A percentile compares a stretch with the other conserved stretches of the same genome.
Conservation (phyloP, 306 rosid genomes). For the Cyamopsis tetragonoloba region DNA sequence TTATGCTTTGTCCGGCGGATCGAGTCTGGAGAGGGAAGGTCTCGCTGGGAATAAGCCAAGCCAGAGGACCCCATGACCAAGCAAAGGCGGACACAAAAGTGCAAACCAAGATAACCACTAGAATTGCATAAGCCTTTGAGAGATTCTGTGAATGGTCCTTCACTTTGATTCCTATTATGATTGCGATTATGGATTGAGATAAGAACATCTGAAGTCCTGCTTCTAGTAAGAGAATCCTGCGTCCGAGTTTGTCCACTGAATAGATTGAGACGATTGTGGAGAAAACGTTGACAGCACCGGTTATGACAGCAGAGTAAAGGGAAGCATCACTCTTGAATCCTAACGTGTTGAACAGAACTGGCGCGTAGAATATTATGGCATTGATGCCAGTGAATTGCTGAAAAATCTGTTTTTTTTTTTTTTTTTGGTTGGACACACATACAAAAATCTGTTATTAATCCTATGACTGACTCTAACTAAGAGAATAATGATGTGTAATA, state of each 20-base stretch:
- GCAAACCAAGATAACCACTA: slow-evolving; percentile 70
- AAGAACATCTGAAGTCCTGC: slow-evolving; percentile 80
- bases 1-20: slow-evolving; percentile 77
- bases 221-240: slow-evolving; percentile 56
- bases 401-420: slow-evolving; percentile 45
- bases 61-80: slow-evolving; percentile 95
- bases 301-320: slow-evolving; percentile 71
- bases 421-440: too few species aligned
- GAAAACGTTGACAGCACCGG: slow-evolving; percentile 66
- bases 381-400: slow-evolving; percentile 86
- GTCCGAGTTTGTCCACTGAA: slow-evolving; percentile 66
- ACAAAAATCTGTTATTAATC: too few species aligned
- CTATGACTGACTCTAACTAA: too few species aligned
- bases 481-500: too few species aligned
- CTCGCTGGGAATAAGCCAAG: slow-evolving; percentile 85
- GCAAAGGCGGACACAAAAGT: slow-evolving; percentile 69
- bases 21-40: slow-evolving; percentile 81
- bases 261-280: slow-evolving; percentile 69
- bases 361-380: slow-evolving; percentile 92
- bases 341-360: slow-evolving; percentile 63
- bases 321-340: slow-evolving; percentile 71
- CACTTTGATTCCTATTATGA: slow-evolving; percentile 56
- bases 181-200: slow-evolving; percentile 59
- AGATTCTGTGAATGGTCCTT: slow-evolving; percentile 39
- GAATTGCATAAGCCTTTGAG: slow-evolving; percentile 33